Evolutionary conservation across 768 basidiomycete species (phyloP), one percentile per base, ranked within the genome.

Genomic region (Goffeauzyma gilvescens): DNA sequence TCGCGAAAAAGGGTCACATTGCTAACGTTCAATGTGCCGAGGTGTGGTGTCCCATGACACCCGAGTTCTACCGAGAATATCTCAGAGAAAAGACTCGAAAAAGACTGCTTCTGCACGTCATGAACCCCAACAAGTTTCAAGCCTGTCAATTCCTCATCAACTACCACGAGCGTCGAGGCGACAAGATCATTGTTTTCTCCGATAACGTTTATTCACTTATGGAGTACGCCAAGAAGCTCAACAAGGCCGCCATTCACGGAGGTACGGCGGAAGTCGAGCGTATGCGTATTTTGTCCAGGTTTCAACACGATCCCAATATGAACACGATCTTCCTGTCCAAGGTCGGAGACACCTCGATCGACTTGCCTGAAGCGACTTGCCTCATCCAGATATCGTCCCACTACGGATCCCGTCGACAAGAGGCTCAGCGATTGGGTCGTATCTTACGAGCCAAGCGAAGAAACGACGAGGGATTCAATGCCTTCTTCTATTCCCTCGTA

Each of bases 21-120:
- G 93, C 93, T 6, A 96, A 93, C 58, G 93, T 98, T n/a, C 89
- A 96, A 84, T 98, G 93, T 59, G 93, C 93, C 13, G 93, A 98
- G 65, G 93, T 98, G 6, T 98, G 93, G 93, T 98, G 93, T 60
- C 84, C 85, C 14, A 96, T 98, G 93, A 90, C 93, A 15, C 90
- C 93, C 5, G 89, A 96, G 61, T 98, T 98, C 63, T 98, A 96
- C 64, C 77, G 84, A 50, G 89, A 98, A 65, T 98, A 98, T 60
- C 73, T 98, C 51, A 72, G 82, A 49, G 57, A 50, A 33, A 79
- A 82, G 59, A 82, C 83, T 25, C 73, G 93, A 46, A 87, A 90
- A 63, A 77, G 83, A 51, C 93, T 93, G 76, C 70, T 98, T 31
- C 69, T 98, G 6, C 96, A 96, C 59, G 95, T 86, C 72, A 98